These are phyloP conservation scores for Auriscalpium orientale DNA, from an alignment of 768 basidiomycete genomes.

Conservation along the genomic window DNA sequence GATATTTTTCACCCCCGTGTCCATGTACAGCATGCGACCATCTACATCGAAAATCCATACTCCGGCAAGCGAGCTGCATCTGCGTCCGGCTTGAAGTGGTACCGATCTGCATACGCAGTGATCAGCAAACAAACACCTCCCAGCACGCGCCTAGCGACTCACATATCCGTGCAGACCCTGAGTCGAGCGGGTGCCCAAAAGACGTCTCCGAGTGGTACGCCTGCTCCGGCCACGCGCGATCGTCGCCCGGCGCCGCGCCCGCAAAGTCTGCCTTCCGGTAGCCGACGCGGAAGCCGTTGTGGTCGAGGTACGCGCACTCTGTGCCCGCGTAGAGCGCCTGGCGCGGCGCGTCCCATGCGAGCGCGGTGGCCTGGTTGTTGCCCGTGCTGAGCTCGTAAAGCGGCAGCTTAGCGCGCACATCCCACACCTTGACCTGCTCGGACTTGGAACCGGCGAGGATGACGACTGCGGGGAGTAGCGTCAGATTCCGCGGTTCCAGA, in stretches of 20 bases:
- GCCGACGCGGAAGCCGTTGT: slow-evolving; percentile 16
- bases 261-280: slow-evolving; percentile 19
- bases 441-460: slow-evolving; percentile 20
- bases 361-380: slow-evolving; percentile 30
- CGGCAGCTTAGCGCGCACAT: slow-evolving; percentile 27
- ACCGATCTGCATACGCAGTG: neutral
- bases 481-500: no score
- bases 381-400: slow-evolving; percentile 39
- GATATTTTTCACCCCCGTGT: no score
- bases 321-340: slow-evolving; percentile 29
- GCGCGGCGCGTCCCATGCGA: slow-evolving; percentile 28
- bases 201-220: slow-evolving; percentile 21
- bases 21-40: no score
- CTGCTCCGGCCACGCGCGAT: slow-evolving; percentile 24
- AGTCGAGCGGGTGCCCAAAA: slow-evolving; percentile 31
- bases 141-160: no score
- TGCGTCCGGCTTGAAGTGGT: neutral
- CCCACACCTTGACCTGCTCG: slow-evolving; percentile 35
- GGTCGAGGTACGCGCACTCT: slow-evolving; percentile 24
- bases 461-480: slow-evolving; percentile 12
- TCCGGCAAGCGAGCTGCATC: neutral
- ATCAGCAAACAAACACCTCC: neutral
- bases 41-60: neutral
- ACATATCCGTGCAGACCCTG: slow-evolving; percentile 30
- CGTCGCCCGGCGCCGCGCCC: neutral